A percentile compares a stretch with the other conserved stretches of the same genome.
These are phyloP conservation scores for Xylaria sp. DNA, from an alignment of 2,329 filamentous ascomycete genomes.

Conservation along the genomic window DNA sequence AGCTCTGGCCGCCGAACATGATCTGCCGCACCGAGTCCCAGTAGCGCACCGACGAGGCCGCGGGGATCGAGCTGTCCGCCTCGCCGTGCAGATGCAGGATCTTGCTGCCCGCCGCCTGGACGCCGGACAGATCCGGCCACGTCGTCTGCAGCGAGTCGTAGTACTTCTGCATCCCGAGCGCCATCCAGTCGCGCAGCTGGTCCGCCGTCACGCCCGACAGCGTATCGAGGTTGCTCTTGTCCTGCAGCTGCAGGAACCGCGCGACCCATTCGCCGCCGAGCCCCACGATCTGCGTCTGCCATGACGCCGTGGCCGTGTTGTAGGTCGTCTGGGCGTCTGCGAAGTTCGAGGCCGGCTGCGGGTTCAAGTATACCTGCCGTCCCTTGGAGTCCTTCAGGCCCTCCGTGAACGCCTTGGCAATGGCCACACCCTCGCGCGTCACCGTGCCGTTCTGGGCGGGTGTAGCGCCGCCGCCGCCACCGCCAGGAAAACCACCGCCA, in stretches of 20 bases:
- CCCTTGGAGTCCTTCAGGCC: constrained; percentile 54
- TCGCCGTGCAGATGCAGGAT: constrained; percentile 65
- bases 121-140: constrained; percentile 59
- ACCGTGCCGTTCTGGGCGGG: constrained; percentile 48
- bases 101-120: constrained; percentile 60
- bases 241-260: constrained; percentile 40
- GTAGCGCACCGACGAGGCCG: constrained; percentile 58
- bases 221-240: constrained; percentile 51
- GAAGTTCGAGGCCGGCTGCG: constrained; percentile 50
- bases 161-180: constrained; percentile 59
- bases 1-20: constrained; percentile 58
- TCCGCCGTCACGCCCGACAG: constrained; percentile 63
- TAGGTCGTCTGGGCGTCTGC: constrained; percentile 51
- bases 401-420: constrained; percentile 51
- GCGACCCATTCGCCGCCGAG: constrained; percentile 50
- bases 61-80: constrained; percentile 60
- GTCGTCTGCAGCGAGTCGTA: constrained; percentile 59
- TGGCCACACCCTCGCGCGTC: constrained; percentile 46
- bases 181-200: constrained; percentile 64
- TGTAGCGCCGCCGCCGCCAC: constrained; percentile 29
- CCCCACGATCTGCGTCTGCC: constrained; percentile 41
- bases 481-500: constrained; percentile 40
- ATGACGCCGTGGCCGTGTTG: constrained; percentile 47
- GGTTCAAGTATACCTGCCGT: constrained; percentile 51
- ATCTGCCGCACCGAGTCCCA: constrained; percentile 60